phyloP scores from a whole-genome alignment of 2,329 filamentous ascomycete species.

The Rutstroemia sydowiana region DNA sequence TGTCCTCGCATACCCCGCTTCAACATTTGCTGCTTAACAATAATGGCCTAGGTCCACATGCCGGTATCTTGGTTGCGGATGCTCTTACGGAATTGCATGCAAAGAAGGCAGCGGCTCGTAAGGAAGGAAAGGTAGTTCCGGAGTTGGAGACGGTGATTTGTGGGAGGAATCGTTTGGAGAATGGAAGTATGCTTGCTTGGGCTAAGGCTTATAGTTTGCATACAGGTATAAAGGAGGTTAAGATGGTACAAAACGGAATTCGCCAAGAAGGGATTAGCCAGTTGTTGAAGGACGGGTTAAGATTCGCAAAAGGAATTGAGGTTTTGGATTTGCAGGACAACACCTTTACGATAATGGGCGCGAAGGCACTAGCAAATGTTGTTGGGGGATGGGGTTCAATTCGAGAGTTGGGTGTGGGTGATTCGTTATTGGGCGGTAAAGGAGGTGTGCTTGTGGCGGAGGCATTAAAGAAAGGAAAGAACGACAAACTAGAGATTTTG shows the following conservation, averaged over 20 bases:
- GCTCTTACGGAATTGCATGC: conserved; percentile 75
- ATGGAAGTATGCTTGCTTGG: conserved; percentile 94
- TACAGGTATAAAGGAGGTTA: conserved; percentile 72
- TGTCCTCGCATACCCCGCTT: conserved; percentile 79
- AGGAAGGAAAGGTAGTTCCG: conserved; percentile 64
- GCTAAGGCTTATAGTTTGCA: conserved; percentile 80
- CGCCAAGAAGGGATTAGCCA: conserved; percentile 84
- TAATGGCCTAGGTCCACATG: conserved; percentile 90
- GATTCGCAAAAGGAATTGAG: conserved; percentile 59
- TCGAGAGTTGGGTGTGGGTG: conserved; percentile 78
- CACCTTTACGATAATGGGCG: conserved; percentile 80
- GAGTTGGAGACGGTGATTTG: conserved; percentile 95
- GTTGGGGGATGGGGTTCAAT: conserved; percentile 68
- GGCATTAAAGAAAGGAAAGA: conserved; percentile 67
- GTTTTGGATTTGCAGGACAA: conserved; percentile 94
- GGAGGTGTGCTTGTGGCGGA: conserved; percentile 68
- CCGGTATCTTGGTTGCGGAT: conserved; percentile 82
- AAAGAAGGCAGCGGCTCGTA: conserved; percentile 73
- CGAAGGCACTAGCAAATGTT: conserved; percentile 68
- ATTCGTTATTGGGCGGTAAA: conserved; percentile 74
- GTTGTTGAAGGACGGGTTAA: conserved; percentile 72
- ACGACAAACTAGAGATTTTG: conserved; percentile 71
- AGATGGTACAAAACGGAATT: conserved; percentile 99
- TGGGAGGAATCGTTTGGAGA: conserved; percentile 91
- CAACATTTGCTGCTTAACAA: conserved; percentile 97